These are phyloP conservation scores for Mycena chlorophos DNA, from an alignment of 768 basidiomycete genomes.

Conservation along the genomic window DNA sequence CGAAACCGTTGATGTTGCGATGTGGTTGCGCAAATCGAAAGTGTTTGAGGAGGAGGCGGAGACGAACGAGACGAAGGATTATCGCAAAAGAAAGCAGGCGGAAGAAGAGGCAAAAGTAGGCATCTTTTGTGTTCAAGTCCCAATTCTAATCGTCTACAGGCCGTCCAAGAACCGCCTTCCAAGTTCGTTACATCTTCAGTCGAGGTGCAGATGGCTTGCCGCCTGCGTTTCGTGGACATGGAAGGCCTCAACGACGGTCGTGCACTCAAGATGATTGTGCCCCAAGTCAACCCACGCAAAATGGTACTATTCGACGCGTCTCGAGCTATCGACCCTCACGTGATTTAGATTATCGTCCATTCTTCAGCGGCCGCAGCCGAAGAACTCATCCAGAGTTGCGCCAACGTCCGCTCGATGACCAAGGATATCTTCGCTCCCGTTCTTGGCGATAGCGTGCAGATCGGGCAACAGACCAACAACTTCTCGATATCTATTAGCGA, in stretches of 20 bases:
- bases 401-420: slow-evolving; percentile 85
- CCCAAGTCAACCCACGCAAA: slow-evolving; percentile 94
- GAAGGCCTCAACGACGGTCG: slow-evolving; percentile 97
- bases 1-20: slow-evolving; percentile 90
- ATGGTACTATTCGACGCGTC: slow-evolving; percentile 52
- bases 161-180: slow-evolving; percentile 81
- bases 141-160: slow-evolving; percentile 35
- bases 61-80: slow-evolving; percentile 77
- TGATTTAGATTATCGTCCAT: slow-evolving; percentile 80
- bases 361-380: slow-evolving; percentile 67
- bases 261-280: slow-evolving; percentile 94
- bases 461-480: slow-evolving; percentile 94
- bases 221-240: slow-evolving; percentile 90
- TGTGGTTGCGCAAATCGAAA: slow-evolving; percentile 93
- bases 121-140: background rate
- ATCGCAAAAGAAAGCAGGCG: slow-evolving; percentile 59
- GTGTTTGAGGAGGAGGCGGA: slow-evolving; percentile 89
- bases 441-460: slow-evolving; percentile 76
- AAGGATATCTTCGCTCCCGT: slow-evolving; percentile 85
- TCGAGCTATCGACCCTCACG: slow-evolving; percentile 3
- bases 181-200: slow-evolving; percentile 81
- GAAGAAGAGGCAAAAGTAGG: slow-evolving; percentile 82
- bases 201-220: slow-evolving; percentile 81
- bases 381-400: slow-evolving; percentile 77
- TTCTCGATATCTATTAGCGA: slow-evolving; percentile 95